These are phyloP conservation scores for Castanea crenata DNA, from an alignment of 306 rosid genomes.

Conservation along the genomic window DNA sequence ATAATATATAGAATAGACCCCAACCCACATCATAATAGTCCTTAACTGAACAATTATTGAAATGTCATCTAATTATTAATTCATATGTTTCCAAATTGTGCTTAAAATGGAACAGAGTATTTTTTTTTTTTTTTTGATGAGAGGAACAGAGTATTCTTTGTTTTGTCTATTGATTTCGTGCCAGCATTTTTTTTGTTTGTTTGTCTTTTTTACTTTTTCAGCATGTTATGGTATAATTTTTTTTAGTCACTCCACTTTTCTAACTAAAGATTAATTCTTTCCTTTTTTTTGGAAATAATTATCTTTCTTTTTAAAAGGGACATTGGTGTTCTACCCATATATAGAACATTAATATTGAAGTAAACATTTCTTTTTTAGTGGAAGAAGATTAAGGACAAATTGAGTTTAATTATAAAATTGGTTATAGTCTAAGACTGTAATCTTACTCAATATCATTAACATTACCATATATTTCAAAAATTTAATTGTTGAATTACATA, in stretches of 20 bases:
- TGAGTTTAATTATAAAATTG: no score
- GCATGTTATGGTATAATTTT: background rate
- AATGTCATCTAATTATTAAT: background rate
- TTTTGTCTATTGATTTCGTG: background rate
- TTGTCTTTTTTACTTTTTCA: background rate
- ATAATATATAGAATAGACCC: background rate
- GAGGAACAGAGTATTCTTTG: background rate
- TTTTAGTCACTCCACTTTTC: background rate
- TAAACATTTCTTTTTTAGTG: no score
- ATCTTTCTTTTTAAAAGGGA: no score
- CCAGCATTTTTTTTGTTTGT: background rate
- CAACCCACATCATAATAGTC: background rate
- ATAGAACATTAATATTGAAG: no score
- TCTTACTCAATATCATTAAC: no score
- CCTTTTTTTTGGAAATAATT: no score
- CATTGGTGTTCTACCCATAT: no score
- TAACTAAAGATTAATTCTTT: no score
- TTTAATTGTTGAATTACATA: no score
- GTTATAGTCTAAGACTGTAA: no score
- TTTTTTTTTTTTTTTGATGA: background rate
- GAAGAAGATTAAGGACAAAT: no score
- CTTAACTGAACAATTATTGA: background rate
- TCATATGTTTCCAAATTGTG: background rate
- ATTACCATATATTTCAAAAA: no score
- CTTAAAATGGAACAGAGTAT: background rate